These are phyloP conservation scores for Iris pallida DNA, from an alignment of 116 monocot genomes.

Conservation along the genomic window DNA sequence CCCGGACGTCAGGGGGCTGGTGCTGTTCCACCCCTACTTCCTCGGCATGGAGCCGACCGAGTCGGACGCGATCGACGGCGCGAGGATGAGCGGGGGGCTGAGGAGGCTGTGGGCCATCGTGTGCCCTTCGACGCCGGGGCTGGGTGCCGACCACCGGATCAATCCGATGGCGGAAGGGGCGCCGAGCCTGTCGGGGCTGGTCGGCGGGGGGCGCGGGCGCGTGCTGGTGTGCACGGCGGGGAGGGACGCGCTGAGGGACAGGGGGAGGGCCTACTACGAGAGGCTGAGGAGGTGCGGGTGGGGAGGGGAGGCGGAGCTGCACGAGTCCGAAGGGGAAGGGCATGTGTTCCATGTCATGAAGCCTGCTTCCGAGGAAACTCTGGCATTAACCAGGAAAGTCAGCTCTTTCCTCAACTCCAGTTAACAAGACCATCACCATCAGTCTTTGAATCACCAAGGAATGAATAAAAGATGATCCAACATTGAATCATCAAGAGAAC, in stretches of 20 bases:
- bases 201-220: constrained; percentile 20
- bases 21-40: constrained; percentile 21
- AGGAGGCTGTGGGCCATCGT: constrained; percentile 10
- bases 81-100: background rate
- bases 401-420: background rate
- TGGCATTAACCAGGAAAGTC: background rate
- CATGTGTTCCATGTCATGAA: constrained; percentile 16
- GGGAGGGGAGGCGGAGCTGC: constrained; percentile 16
- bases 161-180: constrained; percentile 13
- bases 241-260: constrained; percentile 19
- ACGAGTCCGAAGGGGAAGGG: constrained; percentile 6
- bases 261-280: constrained; percentile 16
- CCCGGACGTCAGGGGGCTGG: constrained; percentile 8
- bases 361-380: constrained; percentile 4
- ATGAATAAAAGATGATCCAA: too few species aligned
- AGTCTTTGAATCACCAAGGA: too few species aligned
- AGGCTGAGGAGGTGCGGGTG: constrained; percentile 17
- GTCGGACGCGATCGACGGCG: background rate
- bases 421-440: background rate
- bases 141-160: constrained; percentile 13
- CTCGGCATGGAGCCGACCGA: background rate
- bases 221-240: constrained; percentile 27
- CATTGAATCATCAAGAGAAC: too few species aligned
- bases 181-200: constrained; percentile 15
- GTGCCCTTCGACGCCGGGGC: constrained; percentile 5